Evolutionary conservation across 1,284 basidiomycete species (phyloP).

Genomic region (Waitea zeae): DNA sequence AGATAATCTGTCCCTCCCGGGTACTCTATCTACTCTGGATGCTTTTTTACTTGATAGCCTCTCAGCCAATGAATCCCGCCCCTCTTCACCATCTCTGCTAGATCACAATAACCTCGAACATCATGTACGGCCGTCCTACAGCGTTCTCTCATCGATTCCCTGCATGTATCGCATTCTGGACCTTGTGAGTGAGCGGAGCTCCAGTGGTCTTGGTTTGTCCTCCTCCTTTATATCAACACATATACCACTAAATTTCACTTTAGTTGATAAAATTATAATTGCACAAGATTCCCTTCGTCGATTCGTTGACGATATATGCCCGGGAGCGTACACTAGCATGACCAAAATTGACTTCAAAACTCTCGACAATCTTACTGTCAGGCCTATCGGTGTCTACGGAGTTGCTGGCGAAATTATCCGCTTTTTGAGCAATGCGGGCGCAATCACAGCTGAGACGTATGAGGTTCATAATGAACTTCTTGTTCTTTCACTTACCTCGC

Average conservation of each 20-base stretch:
- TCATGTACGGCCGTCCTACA: too few relatives aligned
- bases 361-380: constrained; percentile 23
- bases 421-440: constrained; percentile 18
- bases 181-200: constrained; percentile 29
- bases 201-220: constrained; percentile 27
- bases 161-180: constrained; percentile 37
- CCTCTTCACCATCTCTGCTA: too few relatives aligned
- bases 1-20: too few relatives aligned
- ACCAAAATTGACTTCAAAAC: constrained; percentile 33
- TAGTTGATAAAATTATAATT: constrained; percentile 45
- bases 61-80: too few relatives aligned
- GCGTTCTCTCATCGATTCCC: too few relatives aligned
- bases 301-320: constrained; percentile 26
- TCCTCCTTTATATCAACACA: neutral
- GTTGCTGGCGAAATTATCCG: constrained; percentile 27
- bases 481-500: neutral
- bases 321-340: constrained; percentile 29
- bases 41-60: too few relatives aligned
- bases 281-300: constrained; percentile 24
- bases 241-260: neutral
- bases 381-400: constrained; percentile 38
- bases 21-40: too few relatives aligned
- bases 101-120: too few relatives aligned
- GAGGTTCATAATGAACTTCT: constrained; percentile 7
- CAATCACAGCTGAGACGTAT: constrained; percentile 20